phyloP scores from a whole-genome alignment of 1,284 basidiomycete species.

The Acaromyces ingoldii region DNA sequence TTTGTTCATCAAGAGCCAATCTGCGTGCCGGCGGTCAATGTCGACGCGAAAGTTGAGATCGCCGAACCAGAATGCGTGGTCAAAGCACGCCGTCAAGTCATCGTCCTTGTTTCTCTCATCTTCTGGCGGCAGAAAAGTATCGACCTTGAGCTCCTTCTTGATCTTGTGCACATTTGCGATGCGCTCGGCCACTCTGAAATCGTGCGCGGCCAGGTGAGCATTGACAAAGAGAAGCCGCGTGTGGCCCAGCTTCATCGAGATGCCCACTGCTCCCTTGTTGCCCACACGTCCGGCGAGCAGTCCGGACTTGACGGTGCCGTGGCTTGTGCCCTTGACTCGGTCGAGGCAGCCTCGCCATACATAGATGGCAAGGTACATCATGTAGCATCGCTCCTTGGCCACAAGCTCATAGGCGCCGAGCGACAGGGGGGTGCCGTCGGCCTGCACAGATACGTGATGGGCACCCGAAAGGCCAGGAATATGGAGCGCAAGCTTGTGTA shows the following conservation, averaged over 20 bases:
- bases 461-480: constrained; percentile 7
- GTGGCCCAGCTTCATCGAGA: constrained; percentile 69
- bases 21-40: constrained; percentile 56
- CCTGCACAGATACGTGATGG: constrained; percentile 6
- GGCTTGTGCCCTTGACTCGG: constrained; percentile 52
- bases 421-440: constrained; percentile 26
- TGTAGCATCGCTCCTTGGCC: constrained; percentile 64
- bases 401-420: constrained; percentile 67
- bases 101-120: constrained; percentile 55
- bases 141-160: constrained; percentile 56
- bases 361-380: constrained; percentile 65
- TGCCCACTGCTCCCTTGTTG: constrained; percentile 71
- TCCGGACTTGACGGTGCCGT: constrained; percentile 69
- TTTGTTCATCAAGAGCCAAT: constrained; percentile 58
- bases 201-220: constrained; percentile 67
- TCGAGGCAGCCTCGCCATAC: constrained; percentile 41
- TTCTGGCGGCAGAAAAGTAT: constrained; percentile 59
- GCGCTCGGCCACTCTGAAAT: constrained; percentile 44
- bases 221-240: constrained; percentile 76
- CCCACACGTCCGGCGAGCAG: constrained; percentile 80
- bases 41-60: constrained; percentile 61
- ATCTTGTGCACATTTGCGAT: constrained; percentile 54
- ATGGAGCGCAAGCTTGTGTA: constrained; percentile 2
- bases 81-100: constrained; percentile 77
- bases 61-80: constrained; percentile 73